Conservation (phyloP, 2,329 filamentous ascomycete genomes). For the Grosmannia huntii region DNA sequence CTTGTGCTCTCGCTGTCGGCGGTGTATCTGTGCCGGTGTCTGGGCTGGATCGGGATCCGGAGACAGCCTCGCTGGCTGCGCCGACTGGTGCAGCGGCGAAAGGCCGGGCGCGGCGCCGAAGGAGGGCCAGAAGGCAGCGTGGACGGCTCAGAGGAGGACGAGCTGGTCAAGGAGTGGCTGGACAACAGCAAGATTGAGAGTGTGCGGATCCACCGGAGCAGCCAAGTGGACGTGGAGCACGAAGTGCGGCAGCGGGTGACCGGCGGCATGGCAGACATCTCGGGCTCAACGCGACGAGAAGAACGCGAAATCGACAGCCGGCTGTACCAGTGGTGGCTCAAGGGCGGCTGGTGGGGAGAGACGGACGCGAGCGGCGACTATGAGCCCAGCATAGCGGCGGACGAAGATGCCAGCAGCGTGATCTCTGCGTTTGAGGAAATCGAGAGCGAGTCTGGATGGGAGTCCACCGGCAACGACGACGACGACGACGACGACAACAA, state of each 20-base stretch:
- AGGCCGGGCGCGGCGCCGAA: constrained; percentile 14
- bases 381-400: constrained; percentile 38
- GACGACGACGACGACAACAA: constrained; percentile 27
- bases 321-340: constrained; percentile 75
- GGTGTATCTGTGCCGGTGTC: constrained; percentile 35
- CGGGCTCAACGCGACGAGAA: constrained; percentile 17
- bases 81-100: constrained; percentile 31
- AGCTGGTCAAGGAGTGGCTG: constrained; percentile 1
- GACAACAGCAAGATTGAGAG: constrained; percentile 14
- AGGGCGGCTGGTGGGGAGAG: constrained; percentile 74
- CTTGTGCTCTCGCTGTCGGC: constrained; percentile 48
- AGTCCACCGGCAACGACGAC: constrained; percentile 28
- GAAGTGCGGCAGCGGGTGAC: constrained; percentile 55
- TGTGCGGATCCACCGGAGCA: constrained; percentile 34
- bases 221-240: constrained; percentile 54
- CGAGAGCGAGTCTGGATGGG: constrained; percentile 17
- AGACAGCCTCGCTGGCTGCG: constrained; percentile 52
- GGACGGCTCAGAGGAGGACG: constrained; percentile 8
- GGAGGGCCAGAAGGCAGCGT: constrained; percentile 13
- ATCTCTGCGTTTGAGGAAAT: constrained; percentile 44
- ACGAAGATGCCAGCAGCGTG: constrained; percentile 66
- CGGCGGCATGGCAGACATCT: constrained; percentile 14
- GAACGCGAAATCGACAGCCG: constrained; percentile 60
- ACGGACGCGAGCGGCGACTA: constrained; percentile 75
- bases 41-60: constrained; percentile 48